phyloP scores from a whole-genome alignment of 352 stramenopile species.

The Phytophthora macrochlamydospora region DNA sequence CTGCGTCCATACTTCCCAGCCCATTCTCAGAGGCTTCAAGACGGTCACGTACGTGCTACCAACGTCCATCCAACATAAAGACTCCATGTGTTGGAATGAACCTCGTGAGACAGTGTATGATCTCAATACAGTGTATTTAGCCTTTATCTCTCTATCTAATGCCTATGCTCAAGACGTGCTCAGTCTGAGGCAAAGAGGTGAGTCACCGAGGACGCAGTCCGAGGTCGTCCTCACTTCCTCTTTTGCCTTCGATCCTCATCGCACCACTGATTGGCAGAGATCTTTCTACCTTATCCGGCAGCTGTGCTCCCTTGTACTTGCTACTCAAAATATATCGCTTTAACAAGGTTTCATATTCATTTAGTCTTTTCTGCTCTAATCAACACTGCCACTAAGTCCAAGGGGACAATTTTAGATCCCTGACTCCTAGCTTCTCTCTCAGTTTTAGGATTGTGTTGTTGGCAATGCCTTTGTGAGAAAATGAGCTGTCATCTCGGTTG shows the following conservation, averaged over 20 bases:
- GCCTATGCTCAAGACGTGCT: slow-evolving; percentile 3
- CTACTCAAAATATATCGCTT: not conserved
- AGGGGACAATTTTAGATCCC: slow-evolving; percentile 3
- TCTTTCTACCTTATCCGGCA: not conserved
- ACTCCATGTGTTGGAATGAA: slow-evolving; percentile 3
- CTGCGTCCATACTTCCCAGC: too few species aligned
- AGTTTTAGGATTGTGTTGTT: slow-evolving; percentile 25
- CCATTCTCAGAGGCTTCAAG: too few species aligned
- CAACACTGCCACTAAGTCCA: slow-evolving; percentile 25
- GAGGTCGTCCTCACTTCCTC: not conserved
- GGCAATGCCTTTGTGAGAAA: slow-evolving; percentile 23
- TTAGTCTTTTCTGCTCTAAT: not conserved
- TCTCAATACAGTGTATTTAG: slow-evolving; percentile 3
- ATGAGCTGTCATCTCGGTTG: slow-evolving; percentile 21
- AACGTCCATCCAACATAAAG: too few species aligned
- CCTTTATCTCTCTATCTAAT: not conserved
- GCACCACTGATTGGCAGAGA: slow-evolving; percentile 1
- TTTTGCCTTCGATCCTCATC: slow-evolving; percentile 1
- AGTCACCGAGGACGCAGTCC: not conserved
- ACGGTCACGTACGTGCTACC: too few species aligned
- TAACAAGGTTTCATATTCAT: not conserved
- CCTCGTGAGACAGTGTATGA: not conserved
- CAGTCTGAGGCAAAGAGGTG: slow-evolving; percentile 3
- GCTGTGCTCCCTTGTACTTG: too few species aligned
- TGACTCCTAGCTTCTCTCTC: slow-evolving; percentile 16